Base-by-base conservation (phyloP, 495 filamentous ascomycete genomes). In the Xylaria curta region DNA sequence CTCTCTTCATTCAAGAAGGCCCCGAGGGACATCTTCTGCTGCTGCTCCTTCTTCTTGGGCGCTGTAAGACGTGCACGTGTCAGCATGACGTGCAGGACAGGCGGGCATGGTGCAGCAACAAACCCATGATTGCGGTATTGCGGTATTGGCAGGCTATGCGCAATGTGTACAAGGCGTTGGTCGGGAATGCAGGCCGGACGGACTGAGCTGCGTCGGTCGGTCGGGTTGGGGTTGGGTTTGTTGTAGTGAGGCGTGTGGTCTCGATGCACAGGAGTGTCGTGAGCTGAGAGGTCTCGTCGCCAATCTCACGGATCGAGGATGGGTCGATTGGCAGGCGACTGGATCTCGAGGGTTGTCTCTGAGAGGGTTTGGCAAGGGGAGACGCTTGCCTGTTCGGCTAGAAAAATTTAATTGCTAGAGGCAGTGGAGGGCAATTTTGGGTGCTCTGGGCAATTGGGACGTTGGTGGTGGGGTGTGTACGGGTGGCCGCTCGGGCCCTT, bases 91-190 rank as follows among this genome's bases (percentile, higher is more conserved):
- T 42, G 38, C 38, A n/a, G 60, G 21, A 4, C 21, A 44, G 38
- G 38, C 36, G 60, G 60, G 60, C 10, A 17, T 74, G 56, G 66
- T 59, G 77, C 79, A 69, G 72, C 72, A 75, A 86, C 92, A 82
- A 85, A 96, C 93, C 91, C 93, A 97, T 97, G 90, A 91, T 95
- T 94, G 91, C 89, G 91, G 88, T 82, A 91, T 95, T 94, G 91
- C 89, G 91, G 88, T 82, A 77, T 81, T 82, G 79, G 58, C 40
- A 77, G 75, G 64, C 76, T 71, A 79, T 80, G 83, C 83, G 83
- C 83, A 76, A 76, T 79, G 80, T 76, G 58, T 70, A 68, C 56
- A 46, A 28, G 51, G 86, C 85, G 82, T 71, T 71, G 80, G 77
- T 38, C 21, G 54, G 66, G 15, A 70, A 65, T 46, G 74, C 31